Evolutionary conservation across 2,329 filamentous ascomycete genomes (phyloP).

Genomic region (Colletotrichum simmondsii): DNA sequence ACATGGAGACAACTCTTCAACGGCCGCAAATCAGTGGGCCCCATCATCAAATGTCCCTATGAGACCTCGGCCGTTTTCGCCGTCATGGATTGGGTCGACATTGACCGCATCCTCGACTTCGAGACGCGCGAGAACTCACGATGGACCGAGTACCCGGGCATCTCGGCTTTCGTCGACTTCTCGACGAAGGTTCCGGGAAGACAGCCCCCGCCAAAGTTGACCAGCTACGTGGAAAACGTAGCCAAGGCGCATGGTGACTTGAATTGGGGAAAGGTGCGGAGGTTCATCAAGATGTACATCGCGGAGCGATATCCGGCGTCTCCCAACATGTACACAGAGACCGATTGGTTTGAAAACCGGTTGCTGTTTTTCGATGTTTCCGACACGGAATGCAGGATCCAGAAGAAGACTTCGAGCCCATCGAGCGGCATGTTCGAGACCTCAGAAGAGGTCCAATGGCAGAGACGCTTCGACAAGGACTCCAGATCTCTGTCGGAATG

Average conservation of each 20-base stretch:
- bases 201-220: not conserved
- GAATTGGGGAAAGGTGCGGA: not conserved
- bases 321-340: not conserved
- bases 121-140: not conserved
- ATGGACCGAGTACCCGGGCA: not conserved
- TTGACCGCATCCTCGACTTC: not conserved
- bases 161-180: not conserved
- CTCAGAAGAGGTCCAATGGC: not conserved
- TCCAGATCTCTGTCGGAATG: not conserved
- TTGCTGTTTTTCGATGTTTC: not conserved
- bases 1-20: not conserved
- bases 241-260: not conserved
- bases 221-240: not conserved
- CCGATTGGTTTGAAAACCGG: not conserved
- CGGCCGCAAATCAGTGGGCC: not conserved
- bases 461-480: not conserved
- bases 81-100: not conserved
- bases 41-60: not conserved
- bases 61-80: not conserved
- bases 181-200: not conserved
- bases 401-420: not conserved
- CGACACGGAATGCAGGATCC: not conserved
- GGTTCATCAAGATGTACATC: not conserved
- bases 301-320: not conserved
- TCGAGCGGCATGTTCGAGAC: not conserved